Conservation (phyloP, 1,284 basidiomycete genomes). For the Trichosporon asahii region DNA sequence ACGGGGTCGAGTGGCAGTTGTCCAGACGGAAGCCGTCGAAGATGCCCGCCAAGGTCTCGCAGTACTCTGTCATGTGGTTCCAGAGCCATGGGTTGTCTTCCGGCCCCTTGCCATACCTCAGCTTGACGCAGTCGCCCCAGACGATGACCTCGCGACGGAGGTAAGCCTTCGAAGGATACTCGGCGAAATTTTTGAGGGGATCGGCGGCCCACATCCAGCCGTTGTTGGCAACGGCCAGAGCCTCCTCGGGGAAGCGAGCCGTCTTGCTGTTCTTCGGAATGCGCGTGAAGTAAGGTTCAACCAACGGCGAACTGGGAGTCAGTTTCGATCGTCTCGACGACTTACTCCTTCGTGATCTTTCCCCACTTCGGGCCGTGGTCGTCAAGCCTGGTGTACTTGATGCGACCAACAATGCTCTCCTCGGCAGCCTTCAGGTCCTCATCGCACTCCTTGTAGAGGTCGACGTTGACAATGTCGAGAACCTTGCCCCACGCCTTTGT, state of each 20-base stretch:
- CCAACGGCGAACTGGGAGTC: slow-evolving; percentile 65
- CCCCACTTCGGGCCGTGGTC: slow-evolving; percentile 79
- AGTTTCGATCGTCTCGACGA: slow-evolving; percentile 11
- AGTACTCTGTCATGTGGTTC: slow-evolving; percentile 87
- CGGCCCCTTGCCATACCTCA: slow-evolving; percentile 78
- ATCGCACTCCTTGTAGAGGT: slow-evolving; percentile 79
- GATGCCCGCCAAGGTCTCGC: slow-evolving; percentile 68
- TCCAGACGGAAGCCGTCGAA: slow-evolving; percentile 97
- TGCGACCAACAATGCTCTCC: slow-evolving; percentile 68
- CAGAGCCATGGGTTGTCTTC: slow-evolving; percentile 90
- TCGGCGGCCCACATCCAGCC: slow-evolving; percentile 99
- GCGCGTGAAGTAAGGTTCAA: slow-evolving; percentile 87
- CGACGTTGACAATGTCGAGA: slow-evolving; percentile 80
- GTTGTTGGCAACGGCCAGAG: slow-evolving; percentile 88
- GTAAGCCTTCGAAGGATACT: slow-evolving; percentile 93
- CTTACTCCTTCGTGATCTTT: slow-evolving; percentile 69
- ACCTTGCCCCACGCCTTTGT: slow-evolving; percentile 69
- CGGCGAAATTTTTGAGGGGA: slow-evolving; percentile 90
- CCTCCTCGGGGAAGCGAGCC: slow-evolving; percentile 61
- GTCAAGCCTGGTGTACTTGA: slow-evolving; percentile 77
- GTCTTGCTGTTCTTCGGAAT: slow-evolving; percentile 59
- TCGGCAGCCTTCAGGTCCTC: slow-evolving; percentile 72
- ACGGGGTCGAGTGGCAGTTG: slow-evolving; percentile 95
- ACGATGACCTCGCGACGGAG: slow-evolving; percentile 92
- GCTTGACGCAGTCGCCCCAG: slow-evolving; percentile 97